Conservation (phyloP, 179 eudicot genomes). For the Sideroxylon spinosum region DNA sequence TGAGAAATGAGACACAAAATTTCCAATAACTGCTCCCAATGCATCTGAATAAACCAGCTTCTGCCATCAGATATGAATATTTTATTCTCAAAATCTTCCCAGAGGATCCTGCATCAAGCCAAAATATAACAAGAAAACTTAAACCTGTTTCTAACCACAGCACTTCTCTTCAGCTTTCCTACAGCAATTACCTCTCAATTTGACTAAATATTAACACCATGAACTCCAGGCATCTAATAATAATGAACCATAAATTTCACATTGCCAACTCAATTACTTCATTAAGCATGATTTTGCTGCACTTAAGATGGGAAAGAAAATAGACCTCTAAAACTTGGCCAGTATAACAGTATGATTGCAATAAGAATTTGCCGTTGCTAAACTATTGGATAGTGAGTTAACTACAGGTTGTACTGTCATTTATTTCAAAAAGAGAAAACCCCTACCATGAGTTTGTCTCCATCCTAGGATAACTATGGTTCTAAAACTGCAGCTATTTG, state of each 20-base stretch:
- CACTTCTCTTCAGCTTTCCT: background rate
- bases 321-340: background rate
- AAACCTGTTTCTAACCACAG: background rate
- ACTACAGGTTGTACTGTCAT: too few relatives aligned
- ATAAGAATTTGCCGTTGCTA: too few relatives aligned
- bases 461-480: background rate
- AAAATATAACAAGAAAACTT: background rate
- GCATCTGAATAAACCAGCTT: background rate
- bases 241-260: background rate
- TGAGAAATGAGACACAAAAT: background rate
- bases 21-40: background rate
- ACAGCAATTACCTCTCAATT: background rate
- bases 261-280: background rate
- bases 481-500: background rate
- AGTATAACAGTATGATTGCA: background rate
- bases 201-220: background rate
- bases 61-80: background rate
- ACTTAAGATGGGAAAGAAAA: background rate
- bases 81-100: conserved; percentile 1
- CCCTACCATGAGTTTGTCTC: too few relatives aligned
- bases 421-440: too few relatives aligned
- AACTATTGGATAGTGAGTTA: background rate
- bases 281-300: background rate
- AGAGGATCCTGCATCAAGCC: background rate
- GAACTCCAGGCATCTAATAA: background rate